These are phyloP conservation scores for Oxytropis ochrocephala DNA, from an alignment of 306 rosid genomes.

Conservation along the genomic window DNA sequence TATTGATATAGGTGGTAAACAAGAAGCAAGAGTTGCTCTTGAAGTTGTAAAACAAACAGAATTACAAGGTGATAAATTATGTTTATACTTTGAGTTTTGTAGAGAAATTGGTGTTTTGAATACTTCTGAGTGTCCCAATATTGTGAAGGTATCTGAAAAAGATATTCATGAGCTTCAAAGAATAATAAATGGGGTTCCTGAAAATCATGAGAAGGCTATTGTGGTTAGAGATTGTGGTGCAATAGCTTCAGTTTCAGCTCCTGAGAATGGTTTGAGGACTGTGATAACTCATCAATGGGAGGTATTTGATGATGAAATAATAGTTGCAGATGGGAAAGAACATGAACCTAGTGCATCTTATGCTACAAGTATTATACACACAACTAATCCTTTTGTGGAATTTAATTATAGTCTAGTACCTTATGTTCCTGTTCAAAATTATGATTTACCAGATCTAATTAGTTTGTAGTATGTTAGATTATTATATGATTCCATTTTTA, in stretches of 20 bases:
- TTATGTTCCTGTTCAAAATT: slow-evolving; percentile 4
- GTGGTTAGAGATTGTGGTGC: background rate
- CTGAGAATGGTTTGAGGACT: slow-evolving; percentile 32
- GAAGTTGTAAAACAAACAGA: slow-evolving; percentile 30
- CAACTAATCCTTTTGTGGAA: slow-evolving; percentile 25
- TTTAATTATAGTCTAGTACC: slow-evolving; percentile 12
- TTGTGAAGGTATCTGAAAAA: slow-evolving; percentile 39
- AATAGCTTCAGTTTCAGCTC: background rate
- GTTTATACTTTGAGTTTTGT: slow-evolving; percentile 36
- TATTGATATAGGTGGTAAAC: slow-evolving; percentile 29
- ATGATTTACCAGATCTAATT: slow-evolving; percentile 59
- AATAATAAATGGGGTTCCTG: slow-evolving; percentile 24
- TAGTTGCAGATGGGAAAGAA: background rate
- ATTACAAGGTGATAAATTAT: slow-evolving; percentile 46
- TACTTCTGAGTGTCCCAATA: slow-evolving; percentile 32
- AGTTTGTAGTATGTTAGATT: slow-evolving; percentile 27
- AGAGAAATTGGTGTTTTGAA: slow-evolving; percentile 44
- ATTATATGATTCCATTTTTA: background rate
- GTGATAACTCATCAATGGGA: slow-evolving; percentile 76
- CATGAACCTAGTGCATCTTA: too few relatives aligned
- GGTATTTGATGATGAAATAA: slow-evolving; percentile 50
- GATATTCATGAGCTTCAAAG: slow-evolving; percentile 32
- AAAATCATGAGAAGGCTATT: slow-evolving; percentile 7
- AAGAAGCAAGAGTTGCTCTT: slow-evolving; percentile 43
- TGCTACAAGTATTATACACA: background rate